phyloP scores from a whole-genome alignment of 495 filamentous ascomycete genomes.

The Xylaria flabelliformis region DNA sequence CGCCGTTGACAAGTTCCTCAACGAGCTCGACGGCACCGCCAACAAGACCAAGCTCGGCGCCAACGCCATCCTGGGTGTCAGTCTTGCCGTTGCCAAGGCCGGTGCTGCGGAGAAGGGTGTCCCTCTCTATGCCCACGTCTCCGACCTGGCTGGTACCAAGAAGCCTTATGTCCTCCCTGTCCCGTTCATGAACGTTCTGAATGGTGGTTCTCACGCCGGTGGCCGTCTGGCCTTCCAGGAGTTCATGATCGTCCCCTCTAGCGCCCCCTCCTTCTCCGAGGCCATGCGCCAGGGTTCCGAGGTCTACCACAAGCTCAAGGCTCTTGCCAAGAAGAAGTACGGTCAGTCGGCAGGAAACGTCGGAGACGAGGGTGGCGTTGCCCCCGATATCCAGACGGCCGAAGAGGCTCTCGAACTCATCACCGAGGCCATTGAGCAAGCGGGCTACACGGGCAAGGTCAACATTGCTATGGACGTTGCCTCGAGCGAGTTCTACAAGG shows the following conservation, averaged over 20 bases:
- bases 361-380: conserved; percentile 99
- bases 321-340: conserved; percentile 98
- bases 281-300: conserved; percentile 94
- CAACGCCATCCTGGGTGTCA: conserved; percentile 98
- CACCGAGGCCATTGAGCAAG: conserved; percentile 88
- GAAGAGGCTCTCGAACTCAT: conserved; percentile 98
- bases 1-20: conserved; percentile 91
- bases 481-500: conserved; percentile 99
- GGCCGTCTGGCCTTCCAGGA: conserved; percentile 99
- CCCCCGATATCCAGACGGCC: conserved; percentile 96
- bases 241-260: conserved; percentile 98
- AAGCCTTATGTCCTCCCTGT: conserved; percentile 99
- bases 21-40: conserved; percentile 90
- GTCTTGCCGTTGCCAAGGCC: conserved; percentile 95
- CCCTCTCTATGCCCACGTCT: conserved; percentile 97
- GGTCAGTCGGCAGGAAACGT: conserved; percentile 98
- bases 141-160: conserved; percentile 98
- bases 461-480: conserved; percentile 99
- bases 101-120: conserved; percentile 98
- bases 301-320: conserved; percentile 98
- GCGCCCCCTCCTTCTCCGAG: conserved; percentile 88
- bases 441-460: conserved; percentile 93
- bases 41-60: conserved; percentile 99
- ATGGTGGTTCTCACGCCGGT: conserved; percentile 98
- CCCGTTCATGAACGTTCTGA: conserved; percentile 99